Base-by-base conservation (phyloP, 768 basidiomycete genomes). In the Phanerochaete carnosa region DNA sequence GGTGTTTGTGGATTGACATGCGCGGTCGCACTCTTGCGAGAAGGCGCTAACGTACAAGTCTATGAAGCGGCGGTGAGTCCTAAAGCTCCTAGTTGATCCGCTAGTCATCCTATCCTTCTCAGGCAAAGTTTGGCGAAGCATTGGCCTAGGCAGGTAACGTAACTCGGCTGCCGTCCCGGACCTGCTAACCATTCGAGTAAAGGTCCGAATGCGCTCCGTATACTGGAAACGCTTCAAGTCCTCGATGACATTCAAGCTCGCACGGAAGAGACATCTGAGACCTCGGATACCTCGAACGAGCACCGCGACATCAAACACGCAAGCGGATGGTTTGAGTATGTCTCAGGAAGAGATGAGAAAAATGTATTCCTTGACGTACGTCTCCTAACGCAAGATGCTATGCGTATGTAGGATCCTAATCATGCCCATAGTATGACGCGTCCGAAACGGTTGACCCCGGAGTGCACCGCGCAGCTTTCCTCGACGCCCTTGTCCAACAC, bases 401-500 rank as follows among this genome's bases (percentile, higher is more conserved):
- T 13, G 6, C 13, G 6, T 35, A 6, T n/a, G n/a, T 35, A 6
- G 13, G 13, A 13, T 11, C 37, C 7, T 6, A 23, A 26, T 3
- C 11, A 8, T 19, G 11, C 8, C 19, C 49, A n/a, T 22, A 49
- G 57, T 58, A n/a, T 16, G 57, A 50, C 9, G 15, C 57, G 5
- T 23, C 25, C n/a, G 46, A 49, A 49, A 8, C 12, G 35, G 29
- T 16, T 25, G 29, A 35, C 28, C 23, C 13, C 3, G 47, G 47
- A n/a, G 26, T 58, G n/a, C 25, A 26, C n/a, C 47, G 57, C 9
- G 45, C 57, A 3, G 74, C 72, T 7, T 83, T 84, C 61, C 71
- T 86, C 5, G 77, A 82, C 22, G 80, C 81, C 0, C 66, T 86
- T 26, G 69, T 78, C 5, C 73, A 73, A 8, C 70, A 78, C 22